Conservation (phyloP, 2,329 filamentous ascomycete species). For the Claviceps sp. region DNA sequence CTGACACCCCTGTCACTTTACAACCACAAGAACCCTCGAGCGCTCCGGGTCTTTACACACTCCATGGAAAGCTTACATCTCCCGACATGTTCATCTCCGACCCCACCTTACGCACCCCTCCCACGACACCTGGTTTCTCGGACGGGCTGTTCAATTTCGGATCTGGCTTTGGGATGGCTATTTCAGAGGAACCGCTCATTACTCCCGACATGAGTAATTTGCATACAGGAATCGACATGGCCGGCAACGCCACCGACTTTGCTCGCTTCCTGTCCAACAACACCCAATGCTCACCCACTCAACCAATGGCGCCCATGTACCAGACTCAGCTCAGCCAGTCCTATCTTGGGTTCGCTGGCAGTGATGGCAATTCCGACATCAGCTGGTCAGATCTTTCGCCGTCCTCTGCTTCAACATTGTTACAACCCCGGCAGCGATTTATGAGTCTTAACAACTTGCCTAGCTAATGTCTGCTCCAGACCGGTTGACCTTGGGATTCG, state of each 20-base stretch:
- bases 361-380: constrained; percentile 29
- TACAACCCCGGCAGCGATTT: constrained; percentile 12
- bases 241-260: constrained; percentile 24
- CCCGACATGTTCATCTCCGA: constrained; percentile 23
- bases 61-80: constrained; percentile 17
- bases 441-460: constrained; percentile 13
- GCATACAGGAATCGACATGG: constrained; percentile 33
- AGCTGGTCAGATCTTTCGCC: constrained; percentile 35
- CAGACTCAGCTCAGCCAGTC: constrained; percentile 25
- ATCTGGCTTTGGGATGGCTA: constrained; percentile 24
- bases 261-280: constrained; percentile 31
- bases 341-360: constrained; percentile 25
- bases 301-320: constrained; percentile 15
- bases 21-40: constrained; percentile 26
- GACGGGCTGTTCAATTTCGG: constrained; percentile 27
- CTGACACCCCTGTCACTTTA: constrained; percentile 32
- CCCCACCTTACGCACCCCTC: constrained; percentile 37
- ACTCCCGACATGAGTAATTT: constrained; percentile 33
- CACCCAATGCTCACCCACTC: constrained; percentile 21
- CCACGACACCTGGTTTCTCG: constrained; percentile 36
- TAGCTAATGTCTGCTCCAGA: not conserved
- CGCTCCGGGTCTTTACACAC: constrained; percentile 20
- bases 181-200: constrained; percentile 34
- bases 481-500: not conserved
- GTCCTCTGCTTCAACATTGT: constrained; percentile 19